These are phyloP conservation scores for Alternaria conjuncta DNA, from an alignment of 2,329 filamentous ascomycete species.

Conservation along the genomic window DNA sequence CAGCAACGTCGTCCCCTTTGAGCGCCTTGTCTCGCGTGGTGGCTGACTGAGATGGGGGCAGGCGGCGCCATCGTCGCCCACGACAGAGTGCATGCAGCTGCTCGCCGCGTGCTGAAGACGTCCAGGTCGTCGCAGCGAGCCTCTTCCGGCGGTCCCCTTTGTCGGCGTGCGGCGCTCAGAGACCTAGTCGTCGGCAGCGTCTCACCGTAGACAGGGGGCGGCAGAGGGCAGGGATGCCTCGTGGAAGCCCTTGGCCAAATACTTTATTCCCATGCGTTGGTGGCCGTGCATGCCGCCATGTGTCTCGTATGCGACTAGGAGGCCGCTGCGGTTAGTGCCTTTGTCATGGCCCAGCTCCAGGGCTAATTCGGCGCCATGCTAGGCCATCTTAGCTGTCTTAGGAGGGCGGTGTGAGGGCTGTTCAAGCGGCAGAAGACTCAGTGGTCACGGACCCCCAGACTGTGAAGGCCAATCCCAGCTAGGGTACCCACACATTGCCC, in stretches of 20 bases:
- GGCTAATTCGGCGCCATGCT: conserved; percentile 37
- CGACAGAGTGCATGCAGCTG: background rate
- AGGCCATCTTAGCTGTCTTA: conserved; percentile 34
- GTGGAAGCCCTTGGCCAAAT: conserved; percentile 41
- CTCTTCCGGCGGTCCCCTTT: conserved; percentile 2
- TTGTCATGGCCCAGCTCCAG: conserved; percentile 37
- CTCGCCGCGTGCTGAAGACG: background rate
- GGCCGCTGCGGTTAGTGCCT: conserved; percentile 27
- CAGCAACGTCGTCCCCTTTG: conserved; percentile 21
- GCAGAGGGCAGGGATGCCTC: conserved; percentile 40
- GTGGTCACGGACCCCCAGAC: conserved; percentile 29
- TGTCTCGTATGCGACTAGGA: conserved; percentile 34
- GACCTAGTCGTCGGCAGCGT: conserved; percentile 15
- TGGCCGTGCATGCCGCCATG: conserved; percentile 36
- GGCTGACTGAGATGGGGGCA: conserved; percentile 11
- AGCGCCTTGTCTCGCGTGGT: conserved; percentile 23
- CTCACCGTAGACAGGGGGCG: conserved; percentile 17
- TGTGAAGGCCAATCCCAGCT: conserved; percentile 38
- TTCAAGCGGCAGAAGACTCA: conserved; percentile 33
- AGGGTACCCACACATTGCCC: conserved; percentile 45
- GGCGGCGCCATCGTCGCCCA: background rate
- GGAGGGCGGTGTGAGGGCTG: conserved; percentile 36
- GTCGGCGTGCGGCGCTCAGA: conserved; percentile 16
- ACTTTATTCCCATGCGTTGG: conserved; percentile 37
- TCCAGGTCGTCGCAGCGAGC: background rate